Evolutionary conservation across 2,329 filamentous ascomycete genomes (phyloP), one percentile per base, ranked within the genome.

Genomic region (Claviceps monticola): DNA sequence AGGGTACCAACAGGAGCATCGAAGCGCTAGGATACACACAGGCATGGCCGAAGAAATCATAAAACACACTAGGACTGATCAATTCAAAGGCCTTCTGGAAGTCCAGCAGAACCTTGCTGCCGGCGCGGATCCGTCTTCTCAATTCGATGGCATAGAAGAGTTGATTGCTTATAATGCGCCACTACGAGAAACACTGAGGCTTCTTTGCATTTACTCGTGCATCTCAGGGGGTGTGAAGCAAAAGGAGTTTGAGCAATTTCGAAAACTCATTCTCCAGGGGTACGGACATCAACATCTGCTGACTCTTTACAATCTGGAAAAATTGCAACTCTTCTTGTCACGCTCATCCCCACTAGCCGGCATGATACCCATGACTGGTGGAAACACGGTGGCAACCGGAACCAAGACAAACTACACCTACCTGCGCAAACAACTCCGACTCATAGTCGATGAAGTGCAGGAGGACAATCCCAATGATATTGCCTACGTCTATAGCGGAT

Each of bases 401-500:
- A 80, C 77, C 21, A 88, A 89, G 66, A 95, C 90, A 11, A 96
- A 97, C 65, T 98, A 96, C 69, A 83, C 82, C 4, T 86, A 88
- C 58, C 72, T 97, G 5, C 84, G 94, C 51, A 95, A 93, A 65
- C 83, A 84, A 55, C 78, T 98, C 14, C 82, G 85, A 34, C 78
- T 98, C 16, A 95, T 96, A 63, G 85, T 96, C 52, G 93, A 98
- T 64, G 93, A 97, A 64, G 91, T 98, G 41, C 90, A 95, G 63
- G 93, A 98, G 67, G 83, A 93, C 54, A 86, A 94, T 46, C 93
- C 93, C 2, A 87, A 93, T 61, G 93, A 98, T 60, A 84, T 97
- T 55, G 86, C 90, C n/a, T 98, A 98, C 62, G 90, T 96, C 11
- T 98, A 97, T 69, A 95, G 88, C 57, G 94, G 93, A 50, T 98